These are phyloP conservation scores for Xylaria acuta DNA, from an alignment of 495 filamentous ascomycete species.

Conservation along the genomic window DNA sequence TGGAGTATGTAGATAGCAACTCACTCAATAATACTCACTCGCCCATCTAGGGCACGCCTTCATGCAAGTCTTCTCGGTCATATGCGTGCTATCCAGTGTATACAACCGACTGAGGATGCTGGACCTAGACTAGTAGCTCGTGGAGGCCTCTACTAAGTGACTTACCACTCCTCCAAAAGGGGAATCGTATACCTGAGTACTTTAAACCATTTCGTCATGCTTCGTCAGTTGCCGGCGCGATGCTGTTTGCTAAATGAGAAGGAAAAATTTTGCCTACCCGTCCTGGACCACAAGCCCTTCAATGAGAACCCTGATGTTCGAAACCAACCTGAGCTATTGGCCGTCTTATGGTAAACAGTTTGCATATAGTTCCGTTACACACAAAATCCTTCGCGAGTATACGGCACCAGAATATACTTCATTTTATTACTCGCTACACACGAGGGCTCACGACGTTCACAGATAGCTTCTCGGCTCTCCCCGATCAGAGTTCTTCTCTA, in stretches of 20 bases:
- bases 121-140: background rate
- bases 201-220: background rate
- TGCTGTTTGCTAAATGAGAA: background rate
- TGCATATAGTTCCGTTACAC: background rate
- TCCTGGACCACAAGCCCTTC: background rate
- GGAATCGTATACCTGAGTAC: background rate
- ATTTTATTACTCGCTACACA: background rate
- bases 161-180: background rate
- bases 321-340: background rate
- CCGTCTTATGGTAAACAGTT: background rate
- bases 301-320: background rate
- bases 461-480: background rate
- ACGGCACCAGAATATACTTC: background rate
- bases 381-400: background rate
- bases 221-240: background rate
- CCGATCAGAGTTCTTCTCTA: background rate
- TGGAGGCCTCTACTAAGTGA: no score
- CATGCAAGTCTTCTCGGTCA: background rate
- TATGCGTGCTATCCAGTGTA: no score
- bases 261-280: background rate
- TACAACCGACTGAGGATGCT: background rate
- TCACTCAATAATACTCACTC: background rate
- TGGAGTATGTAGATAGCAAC: background rate
- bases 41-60: no score
- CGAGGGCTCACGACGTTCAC: background rate